phyloP scores from a whole-genome alignment of 2,329 filamentous ascomycete species.

The Calonectria honghensis region DNA sequence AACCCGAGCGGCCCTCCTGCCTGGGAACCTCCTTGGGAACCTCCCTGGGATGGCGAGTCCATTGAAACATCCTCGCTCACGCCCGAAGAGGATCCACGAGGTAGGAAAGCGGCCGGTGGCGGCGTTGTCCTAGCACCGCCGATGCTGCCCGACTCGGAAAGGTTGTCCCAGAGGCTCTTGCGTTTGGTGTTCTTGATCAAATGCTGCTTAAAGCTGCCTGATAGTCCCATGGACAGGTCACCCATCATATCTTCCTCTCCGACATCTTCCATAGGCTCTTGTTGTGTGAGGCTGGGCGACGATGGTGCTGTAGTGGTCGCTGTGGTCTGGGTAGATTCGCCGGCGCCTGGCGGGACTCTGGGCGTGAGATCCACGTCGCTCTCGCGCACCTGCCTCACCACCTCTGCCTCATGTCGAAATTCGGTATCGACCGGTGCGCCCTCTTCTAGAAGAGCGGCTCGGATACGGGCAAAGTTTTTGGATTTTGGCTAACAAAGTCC shows the following conservation, averaged over 20 bases:
- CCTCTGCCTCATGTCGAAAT: slow-evolving; percentile 92
- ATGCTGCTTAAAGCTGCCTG: slow-evolving; percentile 85
- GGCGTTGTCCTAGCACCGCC: slow-evolving; percentile 74
- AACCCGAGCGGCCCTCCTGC: slow-evolving; percentile 12
- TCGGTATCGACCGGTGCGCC: slow-evolving; percentile 91
- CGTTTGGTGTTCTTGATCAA: slow-evolving; percentile 83
- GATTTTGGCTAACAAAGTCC: slow-evolving; percentile 84
- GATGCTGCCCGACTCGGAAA: slow-evolving; percentile 79
- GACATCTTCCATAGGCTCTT: slow-evolving; percentile 80
- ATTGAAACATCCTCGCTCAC: slow-evolving; percentile 83
- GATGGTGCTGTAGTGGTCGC: slow-evolving; percentile 78
- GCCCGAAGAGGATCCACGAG: slow-evolving; percentile 75
- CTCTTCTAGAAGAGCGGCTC: slow-evolving; percentile 92
- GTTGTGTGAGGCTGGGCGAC: slow-evolving; percentile 80
- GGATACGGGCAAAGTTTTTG: slow-evolving; percentile 94
- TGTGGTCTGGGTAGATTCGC: slow-evolving; percentile 68
- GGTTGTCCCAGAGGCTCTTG: slow-evolving; percentile 83
- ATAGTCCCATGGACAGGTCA: slow-evolving; percentile 69
- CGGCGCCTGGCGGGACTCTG: slow-evolving; percentile 59
- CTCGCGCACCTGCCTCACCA: slow-evolving; percentile 95
- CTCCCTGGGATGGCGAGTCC: slow-evolving; percentile 75
- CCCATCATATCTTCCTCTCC: slow-evolving; percentile 82
- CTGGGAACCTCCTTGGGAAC: slow-evolving; percentile 11
- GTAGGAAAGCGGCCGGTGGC: slow-evolving; percentile 78
- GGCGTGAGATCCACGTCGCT: slow-evolving; percentile 82